These are phyloP conservation scores for Cyclanthera cordifolia DNA, from an alignment of 306 rosid genomes.

Conservation along the genomic window DNA sequence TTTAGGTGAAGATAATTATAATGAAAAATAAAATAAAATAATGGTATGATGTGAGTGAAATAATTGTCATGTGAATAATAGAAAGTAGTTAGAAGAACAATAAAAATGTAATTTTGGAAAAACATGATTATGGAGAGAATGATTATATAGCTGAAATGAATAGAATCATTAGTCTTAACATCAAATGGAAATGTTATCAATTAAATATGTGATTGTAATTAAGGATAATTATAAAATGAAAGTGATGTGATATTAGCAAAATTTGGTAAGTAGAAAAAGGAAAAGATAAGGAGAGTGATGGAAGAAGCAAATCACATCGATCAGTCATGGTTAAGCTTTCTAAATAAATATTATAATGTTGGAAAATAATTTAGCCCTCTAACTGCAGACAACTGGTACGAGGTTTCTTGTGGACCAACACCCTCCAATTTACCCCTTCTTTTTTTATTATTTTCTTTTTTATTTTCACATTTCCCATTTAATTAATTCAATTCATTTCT, in stretches of 20 bases:
- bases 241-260: not conserved
- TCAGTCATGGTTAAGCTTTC: not conserved
- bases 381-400: conserved; percentile 12
- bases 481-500: not conserved
- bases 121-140: too few relatives aligned
- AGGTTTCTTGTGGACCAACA: conserved; percentile 12
- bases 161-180: too few relatives aligned
- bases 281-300: not conserved
- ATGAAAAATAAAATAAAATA: too few relatives aligned
- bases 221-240: not conserved
- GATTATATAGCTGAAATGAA: too few relatives aligned
- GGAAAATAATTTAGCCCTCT: conserved; percentile 11
- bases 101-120: too few relatives aligned
- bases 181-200: too few relatives aligned
- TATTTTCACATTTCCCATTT: not conserved
- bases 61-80: too few relatives aligned
- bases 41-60: too few relatives aligned
- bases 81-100: too few relatives aligned
- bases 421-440: not conserved
- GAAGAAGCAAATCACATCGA: conserved; percentile 8
- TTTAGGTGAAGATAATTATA: too few relatives aligned
- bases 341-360: conserved; percentile 9
- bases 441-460: not conserved
- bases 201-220: not conserved
- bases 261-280: not conserved